Base-by-base conservation (phyloP, 768 basidiomycete species). In the Trichaptum fuscoviolaceum region DNA sequence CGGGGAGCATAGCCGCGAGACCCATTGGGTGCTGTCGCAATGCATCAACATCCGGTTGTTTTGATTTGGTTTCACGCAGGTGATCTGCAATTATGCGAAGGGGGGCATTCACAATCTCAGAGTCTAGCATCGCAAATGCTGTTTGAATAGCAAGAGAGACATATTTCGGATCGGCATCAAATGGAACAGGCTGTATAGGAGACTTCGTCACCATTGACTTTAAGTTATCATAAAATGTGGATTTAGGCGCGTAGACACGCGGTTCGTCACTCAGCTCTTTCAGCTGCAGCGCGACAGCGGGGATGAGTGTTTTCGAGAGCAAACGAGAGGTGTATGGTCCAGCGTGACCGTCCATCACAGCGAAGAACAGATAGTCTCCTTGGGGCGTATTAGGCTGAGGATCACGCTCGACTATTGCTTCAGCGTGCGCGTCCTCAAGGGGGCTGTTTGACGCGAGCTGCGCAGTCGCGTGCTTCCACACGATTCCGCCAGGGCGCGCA, bases 321-420 rank as follows among this genome's bases (percentile, higher is more conserved):
- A 96, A 81, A 65, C 86, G 84, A 15, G 93, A 95, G 1, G 96
- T 99, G 63, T 93, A 84, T 42, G 78, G 84, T 0, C 97, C 97
- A 1, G 86, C 81, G 74, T 99, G 97, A 1, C 95, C 95, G 71
- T 95, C 95, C 88, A 96, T 91, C 36, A 96, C 88, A 1, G 93
- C 80, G 72, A 94, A 95, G 77, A 96, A 91, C 58, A 94, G 80
- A 67, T 91, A 83, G 72, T 93, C 92, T 17, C 90, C 90, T 1
- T 85, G 83, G 0, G 80, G 80, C 2, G 84, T 81, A 10, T 84
- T 80, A 69, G 88, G 85, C n/a, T 84, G 78, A 2, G 78, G 78
- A 71, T 91, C 87, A 52, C 88, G 81, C 69, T 84, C 75, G 62
- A 96, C 78, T 68, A 95, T 79, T 65, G 88, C 86, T 67, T 84